Evolutionary conservation across 805 yeast genomes (phyloP).

Genomic region (Metschnikowia vanudenii): DNA sequence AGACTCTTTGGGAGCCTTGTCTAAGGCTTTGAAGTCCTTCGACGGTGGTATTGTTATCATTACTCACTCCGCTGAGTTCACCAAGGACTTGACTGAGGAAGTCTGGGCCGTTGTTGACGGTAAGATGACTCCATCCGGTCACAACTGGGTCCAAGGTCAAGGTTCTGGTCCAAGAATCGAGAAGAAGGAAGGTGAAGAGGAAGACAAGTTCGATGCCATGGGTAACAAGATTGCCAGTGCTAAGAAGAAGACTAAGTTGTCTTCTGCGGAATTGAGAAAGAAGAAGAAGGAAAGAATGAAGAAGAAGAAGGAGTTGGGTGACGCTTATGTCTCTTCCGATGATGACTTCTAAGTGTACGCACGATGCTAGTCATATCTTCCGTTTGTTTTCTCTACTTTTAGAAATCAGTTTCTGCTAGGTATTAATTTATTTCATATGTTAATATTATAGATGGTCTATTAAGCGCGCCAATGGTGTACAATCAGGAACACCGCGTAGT

Average conservation of each 20-base stretch:
- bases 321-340: conserved; percentile 92
- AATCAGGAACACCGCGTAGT: neutral
- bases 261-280: conserved; percentile 99
- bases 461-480: conserved; percentile 2
- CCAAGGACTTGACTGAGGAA: conserved; percentile 98
- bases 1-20: conserved; percentile 98
- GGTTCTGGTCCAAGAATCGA: conserved; percentile 99
- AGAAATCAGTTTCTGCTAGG: conserved; percentile 15
- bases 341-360: conserved; percentile 56
- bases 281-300: conserved; percentile 99
- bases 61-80: conserved; percentile 99
- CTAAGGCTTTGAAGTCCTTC: conserved; percentile 97
- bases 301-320: conserved; percentile 99
- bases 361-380: conserved; percentile 8
- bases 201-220: conserved; percentile 99
- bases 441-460: conserved; percentile 21
- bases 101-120: conserved; percentile 99
- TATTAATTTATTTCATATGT: conserved; percentile 21
- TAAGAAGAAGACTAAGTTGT: conserved; percentile 96
- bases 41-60: conserved; percentile 99
- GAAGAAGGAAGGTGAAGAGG: conserved; percentile 89
- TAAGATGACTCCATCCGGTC: conserved; percentile 99
- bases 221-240: conserved; percentile 98
- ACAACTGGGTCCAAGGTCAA: conserved; percentile 99
- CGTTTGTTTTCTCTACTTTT: conserved; percentile 10